These are phyloP conservation scores for Chimonanthus salicifolius DNA, from an alignment of 164 flowering plant genomes.

Conservation along the genomic window DNA sequence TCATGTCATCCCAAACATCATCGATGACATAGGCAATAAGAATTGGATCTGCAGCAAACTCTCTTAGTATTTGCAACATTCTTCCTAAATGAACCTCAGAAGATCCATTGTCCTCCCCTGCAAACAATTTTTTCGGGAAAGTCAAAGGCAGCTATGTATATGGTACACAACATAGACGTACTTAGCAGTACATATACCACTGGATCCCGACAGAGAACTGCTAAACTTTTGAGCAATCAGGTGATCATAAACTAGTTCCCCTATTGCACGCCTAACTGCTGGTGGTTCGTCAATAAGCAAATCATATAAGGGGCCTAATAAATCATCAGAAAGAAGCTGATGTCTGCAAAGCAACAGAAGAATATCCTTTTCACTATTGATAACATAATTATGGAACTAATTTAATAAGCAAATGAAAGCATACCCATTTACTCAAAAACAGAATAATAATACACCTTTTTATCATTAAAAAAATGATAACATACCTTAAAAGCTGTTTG, in stretches of 20 bases:
- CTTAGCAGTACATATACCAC: conserved; percentile 34
- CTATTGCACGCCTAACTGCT: conserved; percentile 90
- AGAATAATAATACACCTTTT: too few relatives aligned
- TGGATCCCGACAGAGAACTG: conserved; percentile 54
- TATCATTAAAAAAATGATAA: neutral
- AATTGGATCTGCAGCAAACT: conserved; percentile 78
- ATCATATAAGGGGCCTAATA: conserved; percentile 91
- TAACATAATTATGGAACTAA: neutral
- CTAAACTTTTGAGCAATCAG: conserved; percentile 88
- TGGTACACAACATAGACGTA: neutral
- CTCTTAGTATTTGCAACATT: conserved; percentile 87
- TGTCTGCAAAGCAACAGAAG: conserved; percentile 51
- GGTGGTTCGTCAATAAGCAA: conserved; percentile 89
- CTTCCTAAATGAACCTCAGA: conserved; percentile 80
- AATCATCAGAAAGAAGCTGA: conserved; percentile 85
- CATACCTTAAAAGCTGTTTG: conserved; percentile 80
- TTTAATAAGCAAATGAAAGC: neutral
- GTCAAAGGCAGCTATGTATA: neutral
- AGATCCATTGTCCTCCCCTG: conserved; percentile 58
- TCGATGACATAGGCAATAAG: conserved; percentile 82
- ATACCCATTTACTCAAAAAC: conserved; percentile 29
- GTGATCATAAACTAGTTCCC: conserved; percentile 93
- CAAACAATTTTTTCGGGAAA: conserved; percentile 13
- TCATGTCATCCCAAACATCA: conserved; percentile 98
- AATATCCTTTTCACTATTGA: neutral